phyloP scores from a whole-genome alignment of 2,329 filamentous ascomycete species.

The Gnomoniopsis smithogilvyi region DNA sequence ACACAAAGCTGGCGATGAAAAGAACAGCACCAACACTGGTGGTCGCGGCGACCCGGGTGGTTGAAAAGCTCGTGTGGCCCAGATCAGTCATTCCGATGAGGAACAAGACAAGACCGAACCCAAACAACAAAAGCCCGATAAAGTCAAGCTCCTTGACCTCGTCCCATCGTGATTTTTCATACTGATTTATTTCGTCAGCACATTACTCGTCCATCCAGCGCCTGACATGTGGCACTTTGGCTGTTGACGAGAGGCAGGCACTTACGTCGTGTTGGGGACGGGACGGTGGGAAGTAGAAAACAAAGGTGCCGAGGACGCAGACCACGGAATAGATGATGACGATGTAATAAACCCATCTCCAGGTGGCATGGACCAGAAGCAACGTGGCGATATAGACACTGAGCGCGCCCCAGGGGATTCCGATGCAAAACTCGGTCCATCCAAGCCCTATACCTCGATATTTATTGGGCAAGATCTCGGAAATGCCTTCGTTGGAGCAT shows the following conservation, averaged over 20 bases:
- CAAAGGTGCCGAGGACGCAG: constrained; percentile 22
- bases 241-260: neutral
- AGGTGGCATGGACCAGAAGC: constrained; percentile 26
- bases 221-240: neutral
- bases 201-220: neutral
- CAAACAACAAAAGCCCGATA: constrained; percentile 24
- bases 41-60: constrained; percentile 19
- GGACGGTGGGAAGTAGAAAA: constrained; percentile 26
- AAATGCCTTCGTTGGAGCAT: neutral
- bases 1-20: constrained; percentile 18
- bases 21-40: constrained; percentile 21
- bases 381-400: constrained; percentile 26
- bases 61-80: constrained; percentile 19
- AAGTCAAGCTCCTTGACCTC: constrained; percentile 30
- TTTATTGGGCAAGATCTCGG: constrained; percentile 32
- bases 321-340: constrained; percentile 26
- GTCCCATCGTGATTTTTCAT: constrained; percentile 27
- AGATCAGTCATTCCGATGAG: constrained; percentile 22
- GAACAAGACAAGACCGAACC: constrained; percentile 20
- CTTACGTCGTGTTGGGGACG: constrained; percentile 24
- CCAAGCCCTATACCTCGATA: constrained; percentile 28
- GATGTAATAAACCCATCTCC: constrained; percentile 27
- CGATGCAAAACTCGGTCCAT: constrained; percentile 29
- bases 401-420: constrained; percentile 25
- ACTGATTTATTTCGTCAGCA: neutral